These are phyloP conservation scores for Penicillium cinerascens DNA, from an alignment of 495 filamentous ascomycete species.

Conservation along the genomic window DNA sequence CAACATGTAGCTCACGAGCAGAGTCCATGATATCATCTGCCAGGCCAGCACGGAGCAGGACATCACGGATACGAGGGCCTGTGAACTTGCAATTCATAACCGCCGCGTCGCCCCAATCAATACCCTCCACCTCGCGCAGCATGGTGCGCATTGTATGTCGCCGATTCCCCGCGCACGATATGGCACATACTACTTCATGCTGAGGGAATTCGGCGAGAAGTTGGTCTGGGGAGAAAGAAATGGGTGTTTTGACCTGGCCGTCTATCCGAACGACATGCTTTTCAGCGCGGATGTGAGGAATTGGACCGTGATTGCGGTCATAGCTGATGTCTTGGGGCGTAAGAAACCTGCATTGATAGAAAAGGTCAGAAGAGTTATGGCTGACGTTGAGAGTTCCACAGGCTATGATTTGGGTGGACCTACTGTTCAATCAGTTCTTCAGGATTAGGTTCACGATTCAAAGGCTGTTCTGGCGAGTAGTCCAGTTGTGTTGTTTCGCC, in stretches of 20 bases:
- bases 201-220: conserved; percentile 47
- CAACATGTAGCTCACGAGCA: conserved; percentile 35
- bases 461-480: conserved; percentile 35
- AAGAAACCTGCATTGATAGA: conserved; percentile 36
- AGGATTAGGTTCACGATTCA: conserved; percentile 44
- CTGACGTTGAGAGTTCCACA: too few relatives aligned
- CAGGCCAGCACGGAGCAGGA: conserved; percentile 41
- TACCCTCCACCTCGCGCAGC: conserved; percentile 57
- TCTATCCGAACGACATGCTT: conserved; percentile 43
- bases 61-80: conserved; percentile 53
- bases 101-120: conserved; percentile 62
- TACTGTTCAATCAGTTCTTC: conserved; percentile 19
- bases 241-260: conserved; percentile 30
- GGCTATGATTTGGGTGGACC: not conserved
- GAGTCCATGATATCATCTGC: conserved; percentile 8
- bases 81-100: conserved; percentile 62
- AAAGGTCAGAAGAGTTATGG: not conserved
- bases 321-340: conserved; percentile 36
- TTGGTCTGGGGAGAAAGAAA: conserved; percentile 33
- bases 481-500: conserved; percentile 19
- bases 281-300: conserved; percentile 40
- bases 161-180: conserved; percentile 63
- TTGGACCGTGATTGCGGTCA: conserved; percentile 53
- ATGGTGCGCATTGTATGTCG: conserved; percentile 62
- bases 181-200: conserved; percentile 51